Evolutionary conservation across 2,329 filamentous ascomycete species (phyloP).

Genomic region (Colletotrichum cuscutae): DNA sequence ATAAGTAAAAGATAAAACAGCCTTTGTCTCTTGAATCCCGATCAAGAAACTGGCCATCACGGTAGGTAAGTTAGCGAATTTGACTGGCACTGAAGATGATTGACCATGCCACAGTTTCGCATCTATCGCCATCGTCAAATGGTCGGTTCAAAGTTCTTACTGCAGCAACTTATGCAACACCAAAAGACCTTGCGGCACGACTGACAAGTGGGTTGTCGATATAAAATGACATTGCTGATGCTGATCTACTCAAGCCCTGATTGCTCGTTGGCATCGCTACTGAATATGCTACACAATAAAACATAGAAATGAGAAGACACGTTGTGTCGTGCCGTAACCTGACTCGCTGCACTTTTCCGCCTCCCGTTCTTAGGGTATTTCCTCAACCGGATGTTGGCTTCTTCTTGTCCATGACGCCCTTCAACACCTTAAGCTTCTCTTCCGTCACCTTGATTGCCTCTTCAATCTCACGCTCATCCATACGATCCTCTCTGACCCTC

Average conservation of each 20-base stretch:
- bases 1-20: too few species aligned
- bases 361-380: slow-evolving; percentile 28
- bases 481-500: slow-evolving; percentile 66
- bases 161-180: background rate
- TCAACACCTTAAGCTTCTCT: slow-evolving; percentile 81
- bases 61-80: too few species aligned
- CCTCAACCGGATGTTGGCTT: slow-evolving; percentile 42
- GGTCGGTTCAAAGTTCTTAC: background rate
- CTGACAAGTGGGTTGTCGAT: background rate
- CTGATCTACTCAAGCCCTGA: slow-evolving; percentile 28
- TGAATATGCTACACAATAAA: slow-evolving; percentile 32
- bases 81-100: too few species aligned
- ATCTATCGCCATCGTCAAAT: too few species aligned
- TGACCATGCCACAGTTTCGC: too few species aligned
- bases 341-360: slow-evolving; percentile 17
- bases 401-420: slow-evolving; percentile 74
- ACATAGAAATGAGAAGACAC: slow-evolving; percentile 22
- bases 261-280: slow-evolving; percentile 31
- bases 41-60: too few species aligned
- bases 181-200: background rate
- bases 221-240: slow-evolving; percentile 11
- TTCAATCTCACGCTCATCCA: slow-evolving; percentile 79
- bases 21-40: too few species aligned
- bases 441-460: slow-evolving; percentile 89
- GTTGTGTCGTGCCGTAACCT: slow-evolving; percentile 32